Evolutionary conservation across 768 basidiomycete species (phyloP).

Genomic region (Cubamyces lactineus): DNA sequence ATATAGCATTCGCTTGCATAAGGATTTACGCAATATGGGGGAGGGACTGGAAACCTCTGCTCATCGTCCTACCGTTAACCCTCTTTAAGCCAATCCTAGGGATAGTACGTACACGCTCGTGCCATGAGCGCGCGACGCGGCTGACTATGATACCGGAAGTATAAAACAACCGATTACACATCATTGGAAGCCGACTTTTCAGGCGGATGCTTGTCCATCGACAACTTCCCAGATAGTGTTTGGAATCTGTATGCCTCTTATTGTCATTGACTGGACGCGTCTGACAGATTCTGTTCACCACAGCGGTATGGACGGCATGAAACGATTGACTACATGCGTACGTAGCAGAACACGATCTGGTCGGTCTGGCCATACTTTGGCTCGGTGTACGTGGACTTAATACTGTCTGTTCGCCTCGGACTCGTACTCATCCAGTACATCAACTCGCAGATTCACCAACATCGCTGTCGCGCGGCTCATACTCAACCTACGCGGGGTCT

Average conservation of each 20-base stretch:
- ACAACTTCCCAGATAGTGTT: neutral
- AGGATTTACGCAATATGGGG: slow-evolving; percentile 26
- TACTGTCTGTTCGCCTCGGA: neutral
- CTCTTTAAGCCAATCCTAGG: slow-evolving; percentile 10
- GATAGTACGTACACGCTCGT: slow-evolving; percentile 16
- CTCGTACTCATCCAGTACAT: neutral
- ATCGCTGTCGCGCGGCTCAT: slow-evolving; percentile 15
- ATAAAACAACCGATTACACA: slow-evolving; percentile 2
- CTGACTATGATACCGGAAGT: neutral
- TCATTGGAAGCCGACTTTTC: slow-evolving; percentile 22
- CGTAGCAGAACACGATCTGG: slow-evolving; percentile 4
- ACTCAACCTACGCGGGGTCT: slow-evolving; percentile 11
- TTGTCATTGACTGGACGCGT: neutral
- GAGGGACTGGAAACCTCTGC: slow-evolving; percentile 21
- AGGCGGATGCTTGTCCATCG: slow-evolving; percentile 16
- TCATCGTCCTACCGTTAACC: slow-evolving; percentile 14
- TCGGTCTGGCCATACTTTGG: slow-evolving; percentile 12
- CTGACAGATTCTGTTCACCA: neutral
- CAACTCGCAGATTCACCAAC: slow-evolving; percentile 1
- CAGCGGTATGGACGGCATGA: too few species aligned
- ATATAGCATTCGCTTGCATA: slow-evolving; percentile 5
- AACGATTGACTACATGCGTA: neutral
- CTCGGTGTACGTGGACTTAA: slow-evolving; percentile 1
- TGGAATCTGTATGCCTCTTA: neutral
- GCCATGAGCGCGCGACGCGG: neutral